Conservation (phyloP, 2,329 filamentous ascomycete species). For the Monilinia polystroma region DNA sequence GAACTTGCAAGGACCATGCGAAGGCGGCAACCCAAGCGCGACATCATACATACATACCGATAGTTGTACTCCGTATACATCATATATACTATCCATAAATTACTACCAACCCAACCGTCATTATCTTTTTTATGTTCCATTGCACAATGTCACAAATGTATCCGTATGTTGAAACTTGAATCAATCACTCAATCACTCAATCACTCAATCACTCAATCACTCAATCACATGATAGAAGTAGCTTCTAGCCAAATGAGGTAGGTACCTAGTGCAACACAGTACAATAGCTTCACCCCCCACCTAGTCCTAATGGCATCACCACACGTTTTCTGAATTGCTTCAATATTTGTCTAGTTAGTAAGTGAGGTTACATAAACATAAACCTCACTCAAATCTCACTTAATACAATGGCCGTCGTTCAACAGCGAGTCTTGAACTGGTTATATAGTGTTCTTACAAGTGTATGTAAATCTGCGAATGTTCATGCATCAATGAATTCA, state of each 20-base stretch:
- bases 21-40: too few species aligned
- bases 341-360: background rate
- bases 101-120: too few species aligned
- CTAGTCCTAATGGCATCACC: background rate
- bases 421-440: conserved; percentile 91
- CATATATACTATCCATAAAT: too few species aligned
- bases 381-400: background rate
- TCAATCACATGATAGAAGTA: background rate
- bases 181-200: background rate
- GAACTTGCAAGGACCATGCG: too few species aligned
- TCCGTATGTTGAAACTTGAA: too few species aligned
- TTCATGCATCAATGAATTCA: background rate
- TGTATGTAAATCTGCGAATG: conserved; percentile 46
- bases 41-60: too few species aligned
- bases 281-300: too few species aligned
- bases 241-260: background rate
- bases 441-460: conserved; percentile 86
- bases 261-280: too few species aligned
- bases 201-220: background rate
- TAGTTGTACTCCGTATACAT: too few species aligned
- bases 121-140: too few species aligned
- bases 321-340: conserved; percentile 17
- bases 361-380: background rate
- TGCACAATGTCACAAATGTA: too few species aligned
- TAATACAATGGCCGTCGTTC: conserved; percentile 57